Conservation (phyloP, 495 filamentous ascomycete genomes). For the Xeromyces bisporus region DNA sequence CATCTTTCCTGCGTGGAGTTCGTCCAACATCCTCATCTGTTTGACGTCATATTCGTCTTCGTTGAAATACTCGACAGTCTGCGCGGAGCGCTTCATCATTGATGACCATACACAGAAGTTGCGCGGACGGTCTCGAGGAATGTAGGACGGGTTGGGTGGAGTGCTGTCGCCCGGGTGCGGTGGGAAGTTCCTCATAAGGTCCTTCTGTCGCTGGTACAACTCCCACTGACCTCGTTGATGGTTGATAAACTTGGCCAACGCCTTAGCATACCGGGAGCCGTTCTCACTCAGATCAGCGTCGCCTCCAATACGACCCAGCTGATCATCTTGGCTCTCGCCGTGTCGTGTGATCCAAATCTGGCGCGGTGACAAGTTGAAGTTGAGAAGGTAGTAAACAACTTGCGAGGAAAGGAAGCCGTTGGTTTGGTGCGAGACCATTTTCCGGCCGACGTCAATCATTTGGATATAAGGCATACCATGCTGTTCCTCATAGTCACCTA, state of each 20-base stretch:
- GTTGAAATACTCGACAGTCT: conserved; percentile 74
- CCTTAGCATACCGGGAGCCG: conserved; percentile 53
- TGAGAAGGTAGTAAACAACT: conserved; percentile 81
- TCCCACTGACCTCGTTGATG: conserved; percentile 61
- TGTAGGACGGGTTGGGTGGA: conserved; percentile 79
- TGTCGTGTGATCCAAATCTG: conserved; percentile 98
- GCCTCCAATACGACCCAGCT: conserved; percentile 64
- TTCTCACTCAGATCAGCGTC: conserved; percentile 65
- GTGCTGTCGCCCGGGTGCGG: conserved; percentile 78
- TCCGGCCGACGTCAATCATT: conserved; percentile 96
- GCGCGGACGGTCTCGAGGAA: conserved; percentile 40
- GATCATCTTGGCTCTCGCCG: conserved; percentile 70
- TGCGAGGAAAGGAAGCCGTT: conserved; percentile 81
- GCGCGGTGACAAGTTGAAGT: conserved; percentile 86
- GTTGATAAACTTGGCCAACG: conserved; percentile 61
- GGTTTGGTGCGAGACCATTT: conserved; percentile 78
- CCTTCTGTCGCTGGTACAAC: conserved; percentile 54
- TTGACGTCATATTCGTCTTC: conserved; percentile 98
- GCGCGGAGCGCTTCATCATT: conserved; percentile 75
- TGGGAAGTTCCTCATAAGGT: conserved; percentile 54
- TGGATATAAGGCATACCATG: conserved; percentile 80
- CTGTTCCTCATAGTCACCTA: conserved; percentile 82
- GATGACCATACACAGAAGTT: conserved; percentile 98
- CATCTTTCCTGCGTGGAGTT: conserved; percentile 80
- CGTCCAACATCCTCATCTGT: conserved; percentile 95